Evolutionary conservation across 2,329 filamentous ascomycete genomes (phyloP), one percentile per base, ranked within the genome.

Genomic region (Cordyceps pruinosa): DNA sequence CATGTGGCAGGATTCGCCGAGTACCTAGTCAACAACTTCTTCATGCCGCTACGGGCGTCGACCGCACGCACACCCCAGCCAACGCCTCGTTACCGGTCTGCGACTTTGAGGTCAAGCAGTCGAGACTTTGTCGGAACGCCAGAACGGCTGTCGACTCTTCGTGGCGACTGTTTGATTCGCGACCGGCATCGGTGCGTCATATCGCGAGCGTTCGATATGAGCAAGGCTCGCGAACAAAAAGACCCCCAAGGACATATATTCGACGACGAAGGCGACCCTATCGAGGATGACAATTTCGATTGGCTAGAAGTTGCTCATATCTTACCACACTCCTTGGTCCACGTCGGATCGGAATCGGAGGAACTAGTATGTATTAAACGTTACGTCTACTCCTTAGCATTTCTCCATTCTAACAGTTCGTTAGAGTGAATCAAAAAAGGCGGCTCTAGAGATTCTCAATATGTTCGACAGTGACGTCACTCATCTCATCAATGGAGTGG

Each of bases 391-490:
- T 46, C 17, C 46, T 58, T 8, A 41, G n/a, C n/a, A 21, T 41
- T 41, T 41, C 37, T 41, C 23, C 26, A 44, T 17, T 21, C 26
- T 52, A 19, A 58, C 30, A 26, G 12, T 13, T 49, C 32, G 3
- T 21, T 41, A 66, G 62, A 48, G 61, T 39, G 21, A 51, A 34
- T 65, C 65, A n/a, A 69, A 70, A 59, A 58, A 69, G 64, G 64
- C 66, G 0, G 68, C 70, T 8, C 62, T 75, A 10, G 61, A 64
- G 19, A 69, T 76, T 39, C 67, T 75, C 2, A 72, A 75, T 28
- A 75, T 76, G 71, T 74, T 77, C 58, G 71, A 75, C 57, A 61
- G 50, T 32, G 69, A 66, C 26, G 63, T 70, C 35, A 63, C 64
- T 10, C 62, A 69, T 61, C 53, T 74, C 1, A 74, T 75, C 49